A percentile compares a stretch with the other conserved stretches of the same genome.
phyloP scores from a whole-genome alignment of 2,329 filamentous ascomycete species.

The Neurospora sp. region DNA sequence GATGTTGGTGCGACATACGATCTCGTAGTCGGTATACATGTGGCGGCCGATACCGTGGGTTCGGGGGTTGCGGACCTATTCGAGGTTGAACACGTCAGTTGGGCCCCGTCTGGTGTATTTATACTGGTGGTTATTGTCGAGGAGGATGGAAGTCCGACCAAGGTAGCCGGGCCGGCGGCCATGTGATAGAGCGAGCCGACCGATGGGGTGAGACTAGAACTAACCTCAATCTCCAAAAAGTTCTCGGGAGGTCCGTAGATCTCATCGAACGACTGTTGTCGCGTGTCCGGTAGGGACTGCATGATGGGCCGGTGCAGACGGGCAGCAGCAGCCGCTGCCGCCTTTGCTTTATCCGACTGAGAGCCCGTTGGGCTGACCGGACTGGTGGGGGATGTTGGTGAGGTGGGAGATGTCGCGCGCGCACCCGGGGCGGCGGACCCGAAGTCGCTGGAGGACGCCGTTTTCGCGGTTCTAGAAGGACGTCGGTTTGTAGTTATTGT shows the following conservation, averaged over 20 bases:
- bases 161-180: background rate
- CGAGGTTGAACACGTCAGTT: background rate
- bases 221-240: conserved; percentile 94
- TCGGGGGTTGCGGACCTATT: conserved; percentile 81
- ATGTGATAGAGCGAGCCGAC: background rate
- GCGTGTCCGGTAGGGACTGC: conserved; percentile 61
- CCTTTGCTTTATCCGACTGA: conserved; percentile 7
- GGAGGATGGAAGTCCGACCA: background rate
- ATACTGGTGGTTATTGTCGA: background rate
- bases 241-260: conserved; percentile 98
- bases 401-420: conserved; percentile 15
- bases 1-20: conserved; percentile 95
- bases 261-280: conserved; percentile 94
- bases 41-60: conserved; percentile 88
- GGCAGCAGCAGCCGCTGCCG: conserved; percentile 21
- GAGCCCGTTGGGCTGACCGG: conserved; percentile 1
- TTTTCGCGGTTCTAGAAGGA: conserved; percentile 27
- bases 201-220: conserved; percentile 13
- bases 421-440: conserved; percentile 22
- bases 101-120: background rate
- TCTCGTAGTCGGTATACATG: conserved; percentile 99
- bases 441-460: conserved; percentile 31
- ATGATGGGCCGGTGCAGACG: conserved; percentile 44
- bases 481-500: background rate
- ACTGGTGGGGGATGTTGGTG: conserved; percentile 18